Evolutionary conservation across 1,284 basidiomycete species (phyloP).

Genomic region (Papiliotrema laurentii): DNA sequence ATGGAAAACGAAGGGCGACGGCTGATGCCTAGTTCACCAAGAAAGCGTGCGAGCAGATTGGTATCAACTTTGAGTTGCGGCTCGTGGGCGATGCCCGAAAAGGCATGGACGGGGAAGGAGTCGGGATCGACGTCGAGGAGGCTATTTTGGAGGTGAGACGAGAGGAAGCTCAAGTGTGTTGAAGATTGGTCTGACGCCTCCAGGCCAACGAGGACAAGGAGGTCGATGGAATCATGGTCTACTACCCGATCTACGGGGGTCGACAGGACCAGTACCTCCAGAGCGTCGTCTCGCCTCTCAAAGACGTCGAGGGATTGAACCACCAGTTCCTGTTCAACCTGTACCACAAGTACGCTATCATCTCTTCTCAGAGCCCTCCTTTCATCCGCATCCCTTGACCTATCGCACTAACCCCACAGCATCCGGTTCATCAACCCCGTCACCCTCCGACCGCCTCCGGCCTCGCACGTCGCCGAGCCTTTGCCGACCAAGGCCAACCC

Average conservation of each 20-base stretch:
- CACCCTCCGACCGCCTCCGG: conserved; percentile 44
- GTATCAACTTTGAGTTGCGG: conserved; percentile 78
- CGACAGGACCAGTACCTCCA: conserved; percentile 96
- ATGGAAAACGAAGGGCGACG: too few relatives aligned
- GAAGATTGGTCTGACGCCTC: conserved; percentile 17
- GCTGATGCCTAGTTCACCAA: conserved; percentile 61
- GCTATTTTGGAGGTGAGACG: conserved; percentile 84
- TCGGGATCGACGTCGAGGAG: conserved; percentile 78
- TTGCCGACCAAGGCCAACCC: conserved; percentile 14
- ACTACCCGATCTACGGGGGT: conserved; percentile 85
- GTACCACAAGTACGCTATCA: conserved; percentile 74
- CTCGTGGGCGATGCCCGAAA: conserved; percentile 57
- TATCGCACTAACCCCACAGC: conserved; percentile 47
- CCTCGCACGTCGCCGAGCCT: conserved; percentile 39
- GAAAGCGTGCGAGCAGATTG: conserved; percentile 83
- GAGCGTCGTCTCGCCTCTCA: conserved; percentile 70
- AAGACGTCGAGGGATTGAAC: conserved; percentile 95
- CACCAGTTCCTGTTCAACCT: conserved; percentile 95
- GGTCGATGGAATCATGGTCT: conserved; percentile 97
- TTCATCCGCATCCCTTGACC: background rate
- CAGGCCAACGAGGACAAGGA: conserved; percentile 75
- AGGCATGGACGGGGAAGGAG: conserved; percentile 48
- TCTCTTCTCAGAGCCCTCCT: background rate
- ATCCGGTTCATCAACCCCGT: conserved; percentile 59
- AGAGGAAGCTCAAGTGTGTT: too few relatives aligned